These are phyloP conservation scores for Penicillium sp. DNA, from an alignment of 2,329 filamentous ascomycete genomes.

Conservation along the genomic window DNA sequence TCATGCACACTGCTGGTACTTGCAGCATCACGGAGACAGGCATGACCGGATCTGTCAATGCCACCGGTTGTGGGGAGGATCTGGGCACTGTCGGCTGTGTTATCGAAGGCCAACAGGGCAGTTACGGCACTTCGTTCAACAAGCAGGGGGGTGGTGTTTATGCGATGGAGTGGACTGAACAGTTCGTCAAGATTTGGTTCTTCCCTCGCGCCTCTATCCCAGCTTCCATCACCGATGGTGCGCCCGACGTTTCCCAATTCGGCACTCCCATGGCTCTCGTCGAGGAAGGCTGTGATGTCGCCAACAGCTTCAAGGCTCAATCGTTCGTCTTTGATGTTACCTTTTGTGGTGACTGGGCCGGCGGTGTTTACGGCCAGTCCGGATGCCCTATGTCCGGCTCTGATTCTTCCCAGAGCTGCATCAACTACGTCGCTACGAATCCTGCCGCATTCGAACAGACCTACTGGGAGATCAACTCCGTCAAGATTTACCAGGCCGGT, in stretches of 20 bases:
- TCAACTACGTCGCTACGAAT: conserved; percentile 71
- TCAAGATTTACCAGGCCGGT: conserved; percentile 63
- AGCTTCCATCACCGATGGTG: conserved; percentile 46
- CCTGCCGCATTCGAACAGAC: conserved; percentile 70
- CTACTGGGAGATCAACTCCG: conserved; percentile 76
- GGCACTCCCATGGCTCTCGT: conserved; percentile 52
- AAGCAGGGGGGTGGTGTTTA: conserved; percentile 53
- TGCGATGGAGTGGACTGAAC: conserved; percentile 53
- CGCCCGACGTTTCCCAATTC: conserved; percentile 52
- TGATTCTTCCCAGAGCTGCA: conserved; percentile 66
- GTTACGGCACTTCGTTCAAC: conserved; percentile 61
- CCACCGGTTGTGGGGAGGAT: conserved; percentile 53
- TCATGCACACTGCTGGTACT: conserved; percentile 53
- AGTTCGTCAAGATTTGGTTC: conserved; percentile 57
- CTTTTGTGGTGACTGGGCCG: conserved; percentile 62
- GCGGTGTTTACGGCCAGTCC: conserved; percentile 52
- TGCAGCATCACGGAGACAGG: conserved; percentile 50
- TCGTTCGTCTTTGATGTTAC: conserved; percentile 55
- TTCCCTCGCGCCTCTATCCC: conserved; percentile 53
- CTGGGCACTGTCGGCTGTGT: conserved; percentile 46
- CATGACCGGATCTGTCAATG: conserved; percentile 55
- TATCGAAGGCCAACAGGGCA: conserved; percentile 44
- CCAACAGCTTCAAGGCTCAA: conserved; percentile 46
- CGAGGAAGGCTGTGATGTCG: conserved; percentile 46
- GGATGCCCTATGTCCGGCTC: conserved; percentile 60